Conservation (phyloP, 495 filamentous ascomycete species). For the Penicillium dipodomyicola region DNA sequence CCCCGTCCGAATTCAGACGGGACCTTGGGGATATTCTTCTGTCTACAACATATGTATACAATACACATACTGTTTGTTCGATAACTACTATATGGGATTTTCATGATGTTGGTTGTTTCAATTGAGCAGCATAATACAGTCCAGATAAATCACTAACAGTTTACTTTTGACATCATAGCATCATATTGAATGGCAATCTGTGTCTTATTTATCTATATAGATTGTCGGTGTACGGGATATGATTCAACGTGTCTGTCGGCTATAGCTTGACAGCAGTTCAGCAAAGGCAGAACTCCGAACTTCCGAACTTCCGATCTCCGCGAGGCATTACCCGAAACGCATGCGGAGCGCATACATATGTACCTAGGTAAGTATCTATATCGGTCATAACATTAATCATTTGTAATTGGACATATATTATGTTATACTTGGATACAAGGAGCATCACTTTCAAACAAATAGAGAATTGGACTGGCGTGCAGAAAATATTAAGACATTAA, state of each 20-base stretch:
- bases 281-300: neutral
- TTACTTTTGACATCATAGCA: neutral
- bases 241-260: neutral
- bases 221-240: neutral
- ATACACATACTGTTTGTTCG: neutral
- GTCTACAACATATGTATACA: neutral
- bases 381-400: neutral
- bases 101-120: neutral
- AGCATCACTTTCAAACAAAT: neutral
- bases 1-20: neutral
- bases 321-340: neutral
- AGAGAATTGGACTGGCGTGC: no score
- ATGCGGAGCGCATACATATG: neutral
- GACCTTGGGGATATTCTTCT: neutral
- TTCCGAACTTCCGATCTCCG: slow-evolving; percentile 2
- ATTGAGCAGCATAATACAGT: neutral
- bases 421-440: neutral
- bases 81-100: neutral
- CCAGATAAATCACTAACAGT: neutral
- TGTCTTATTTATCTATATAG: neutral
- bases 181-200: neutral
- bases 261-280: neutral
- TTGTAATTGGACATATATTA: neutral
- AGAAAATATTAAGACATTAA: neutral
- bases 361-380: no score